Conservation (phyloP, 2,329 filamentous ascomycete genomes). For the Fusarium camptoceras region DNA sequence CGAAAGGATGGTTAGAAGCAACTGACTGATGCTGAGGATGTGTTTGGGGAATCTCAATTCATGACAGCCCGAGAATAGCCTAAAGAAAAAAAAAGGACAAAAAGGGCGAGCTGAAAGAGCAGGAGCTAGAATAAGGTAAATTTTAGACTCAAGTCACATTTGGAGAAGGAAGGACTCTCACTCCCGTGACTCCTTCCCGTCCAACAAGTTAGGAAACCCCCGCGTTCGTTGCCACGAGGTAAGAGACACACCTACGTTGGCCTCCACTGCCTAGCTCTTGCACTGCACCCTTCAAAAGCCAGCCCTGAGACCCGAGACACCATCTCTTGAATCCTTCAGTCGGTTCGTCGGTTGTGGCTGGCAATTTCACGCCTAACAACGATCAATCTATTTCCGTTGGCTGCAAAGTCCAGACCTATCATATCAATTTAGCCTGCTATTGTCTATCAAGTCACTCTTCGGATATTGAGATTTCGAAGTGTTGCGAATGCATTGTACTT, state of each 20-base stretch:
- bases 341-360: conserved; percentile 20
- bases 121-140: neutral
- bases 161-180: neutral
- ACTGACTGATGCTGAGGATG: neutral
- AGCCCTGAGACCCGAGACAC: neutral
- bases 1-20: neutral
- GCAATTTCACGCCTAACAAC: neutral
- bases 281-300: neutral
- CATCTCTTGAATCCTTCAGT: neutral
- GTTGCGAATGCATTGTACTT: neutral
- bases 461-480: conserved; percentile 1
- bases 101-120: conserved; percentile 14
- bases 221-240: conserved; percentile 10
- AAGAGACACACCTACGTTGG: conserved; percentile 33
- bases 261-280: neutral
- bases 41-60: neutral
- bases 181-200: neutral
- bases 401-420: neutral
- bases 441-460: neutral
- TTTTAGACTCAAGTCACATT: neutral
- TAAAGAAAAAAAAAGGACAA: conserved; percentile 1
- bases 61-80: neutral
- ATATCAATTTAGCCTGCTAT: conserved; percentile 16
- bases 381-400: neutral
- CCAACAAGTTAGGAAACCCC: neutral